A percentile compares a stretch with the other conserved stretches of the same genome.
Conservation (phyloP, 2,329 filamentous ascomycete species). For the Verticillium isaacii region DNA sequence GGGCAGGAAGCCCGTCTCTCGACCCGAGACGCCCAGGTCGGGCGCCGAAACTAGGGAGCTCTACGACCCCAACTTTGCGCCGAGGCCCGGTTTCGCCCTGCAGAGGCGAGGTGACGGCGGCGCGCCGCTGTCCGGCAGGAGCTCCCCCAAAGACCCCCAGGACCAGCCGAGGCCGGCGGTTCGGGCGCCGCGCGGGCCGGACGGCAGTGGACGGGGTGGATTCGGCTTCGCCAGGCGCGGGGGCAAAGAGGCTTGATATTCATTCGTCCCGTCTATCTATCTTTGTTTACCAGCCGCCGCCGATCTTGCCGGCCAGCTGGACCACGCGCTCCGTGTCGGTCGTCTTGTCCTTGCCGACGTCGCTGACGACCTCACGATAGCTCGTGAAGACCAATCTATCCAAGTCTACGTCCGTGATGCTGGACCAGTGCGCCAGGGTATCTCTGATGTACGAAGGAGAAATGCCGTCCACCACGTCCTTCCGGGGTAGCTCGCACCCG, state of each 20-base stretch:
- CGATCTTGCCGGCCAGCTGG: constrained; percentile 83
- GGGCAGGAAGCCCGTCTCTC: constrained; percentile 7
- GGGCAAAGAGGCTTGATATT: constrained; percentile 39
- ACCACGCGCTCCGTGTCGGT: constrained; percentile 76
- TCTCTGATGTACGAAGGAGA: constrained; percentile 61
- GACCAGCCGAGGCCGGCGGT: constrained; percentile 66
- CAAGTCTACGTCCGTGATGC: constrained; percentile 63
- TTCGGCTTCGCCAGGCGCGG: constrained; percentile 71
- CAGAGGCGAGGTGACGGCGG: constrained; percentile 38
- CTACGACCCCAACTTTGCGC: constrained; percentile 70
- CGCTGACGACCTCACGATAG: constrained; percentile 88
- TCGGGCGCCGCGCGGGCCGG: constrained; percentile 72
- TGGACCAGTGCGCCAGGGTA: constrained; percentile 72
- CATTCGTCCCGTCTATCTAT: constrained; percentile 14
- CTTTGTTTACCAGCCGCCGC: constrained; percentile 76
- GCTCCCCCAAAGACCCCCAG: constrained; percentile 46
- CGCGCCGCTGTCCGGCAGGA: constrained; percentile 31
- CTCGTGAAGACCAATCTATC: constrained; percentile 77
- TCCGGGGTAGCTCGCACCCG: constrained; percentile 20
- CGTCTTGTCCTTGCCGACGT: constrained; percentile 74
- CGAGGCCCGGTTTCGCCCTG: constrained; percentile 53
- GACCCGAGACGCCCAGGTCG: constrained; percentile 18
- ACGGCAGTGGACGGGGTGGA: constrained; percentile 69
- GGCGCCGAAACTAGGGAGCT: constrained; percentile 52
- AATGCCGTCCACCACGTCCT: constrained; percentile 57